A percentile compares a stretch with the other conserved stretches of the same genome.
Evolutionary conservation across 345 rosid species (phyloP).

Genomic region (Eucalyptus regnans): DNA sequence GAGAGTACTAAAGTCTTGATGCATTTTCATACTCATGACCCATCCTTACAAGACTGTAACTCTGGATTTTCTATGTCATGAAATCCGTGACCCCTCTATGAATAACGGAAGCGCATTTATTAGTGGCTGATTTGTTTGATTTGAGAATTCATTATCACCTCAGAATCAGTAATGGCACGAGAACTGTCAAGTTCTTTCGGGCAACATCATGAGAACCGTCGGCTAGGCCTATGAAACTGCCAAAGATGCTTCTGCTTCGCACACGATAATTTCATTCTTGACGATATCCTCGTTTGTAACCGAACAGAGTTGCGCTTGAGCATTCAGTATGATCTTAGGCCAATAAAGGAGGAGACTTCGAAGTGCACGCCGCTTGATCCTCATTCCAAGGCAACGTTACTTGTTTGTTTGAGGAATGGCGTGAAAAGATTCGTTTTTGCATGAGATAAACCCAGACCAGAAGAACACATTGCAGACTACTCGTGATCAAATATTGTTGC

Average conservation of each 20-base stretch:
- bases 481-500: background rate
- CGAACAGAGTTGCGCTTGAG: background rate
- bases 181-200: background rate
- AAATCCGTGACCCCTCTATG: background rate
- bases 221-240: background rate
- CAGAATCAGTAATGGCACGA: background rate
- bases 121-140: background rate
- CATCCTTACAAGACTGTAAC: background rate
- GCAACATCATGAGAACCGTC: background rate
- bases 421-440: background rate
- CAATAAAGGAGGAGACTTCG: background rate
- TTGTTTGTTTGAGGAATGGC: background rate
- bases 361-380: background rate
- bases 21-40: background rate
- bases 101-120: background rate
- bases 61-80: background rate
- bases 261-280: background rate
- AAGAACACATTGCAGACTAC: background rate
- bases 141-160: background rate
- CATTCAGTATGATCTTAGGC: background rate
- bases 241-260: background rate
- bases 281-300: background rate
- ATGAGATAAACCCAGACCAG: background rate
- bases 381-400: background rate
- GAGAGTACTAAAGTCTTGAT: background rate